Conservation (phyloP, 2,329 filamentous ascomycete species). For the Escovopsis sp. region DNA sequence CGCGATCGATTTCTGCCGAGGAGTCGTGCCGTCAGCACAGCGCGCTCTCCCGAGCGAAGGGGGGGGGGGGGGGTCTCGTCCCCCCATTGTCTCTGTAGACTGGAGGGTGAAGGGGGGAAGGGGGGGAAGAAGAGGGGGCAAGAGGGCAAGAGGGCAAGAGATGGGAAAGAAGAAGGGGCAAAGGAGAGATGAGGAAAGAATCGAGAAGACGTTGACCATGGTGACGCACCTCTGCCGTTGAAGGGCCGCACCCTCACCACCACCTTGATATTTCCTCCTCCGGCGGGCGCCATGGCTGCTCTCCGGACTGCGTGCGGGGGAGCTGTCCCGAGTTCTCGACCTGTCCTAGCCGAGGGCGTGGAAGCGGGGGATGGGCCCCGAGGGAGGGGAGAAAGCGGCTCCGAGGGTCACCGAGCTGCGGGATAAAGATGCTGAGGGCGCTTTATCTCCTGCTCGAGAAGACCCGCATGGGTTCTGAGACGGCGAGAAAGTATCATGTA, state of each 20-base stretch:
- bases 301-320: conserved; percentile 16
- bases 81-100: too few relatives aligned
- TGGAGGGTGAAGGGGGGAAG: too few relatives aligned
- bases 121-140: too few relatives aligned
- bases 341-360: conserved; percentile 9
- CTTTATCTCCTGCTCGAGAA: neutral
- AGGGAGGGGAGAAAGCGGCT: conserved; percentile 3
- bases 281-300: conserved; percentile 32
- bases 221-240: conserved; percentile 78
- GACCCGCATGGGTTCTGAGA: conserved; percentile 2
- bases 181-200: too few relatives aligned
- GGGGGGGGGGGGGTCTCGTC: too few relatives aligned
- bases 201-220: neutral
- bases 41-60: neutral
- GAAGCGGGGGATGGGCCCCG: conserved; percentile 13
- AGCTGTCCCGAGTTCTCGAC: conserved; percentile 20
- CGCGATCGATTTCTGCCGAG: conserved; percentile 64
- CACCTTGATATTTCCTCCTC: conserved; percentile 97
- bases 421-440: neutral
- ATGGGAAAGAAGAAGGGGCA: neutral
- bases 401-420: neutral
- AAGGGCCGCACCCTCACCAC: conserved; percentile 94
- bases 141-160: neutral
- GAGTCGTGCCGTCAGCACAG: neutral
- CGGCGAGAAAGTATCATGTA: neutral